Conservation (phyloP, 108 stramenopile genomes). For the Epithemia pelagica region DNA sequence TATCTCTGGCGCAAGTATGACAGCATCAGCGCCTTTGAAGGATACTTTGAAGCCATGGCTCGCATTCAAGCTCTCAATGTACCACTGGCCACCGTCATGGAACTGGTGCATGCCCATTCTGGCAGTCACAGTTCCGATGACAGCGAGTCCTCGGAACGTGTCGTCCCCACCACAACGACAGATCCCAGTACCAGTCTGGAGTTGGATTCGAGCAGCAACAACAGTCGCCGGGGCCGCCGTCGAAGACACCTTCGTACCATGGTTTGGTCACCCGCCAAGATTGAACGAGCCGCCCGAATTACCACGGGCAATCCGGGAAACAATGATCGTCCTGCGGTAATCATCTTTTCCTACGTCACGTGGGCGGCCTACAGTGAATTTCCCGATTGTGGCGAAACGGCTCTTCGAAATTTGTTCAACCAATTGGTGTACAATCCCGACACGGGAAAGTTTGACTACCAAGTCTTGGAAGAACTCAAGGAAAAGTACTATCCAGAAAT, state of each 20-base stretch:
- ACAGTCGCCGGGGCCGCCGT: background rate
- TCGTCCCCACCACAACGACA: background rate
- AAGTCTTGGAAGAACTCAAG: constrained; percentile 1
- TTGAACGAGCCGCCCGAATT: constrained; percentile 1
- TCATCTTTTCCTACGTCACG: constrained; percentile 10
- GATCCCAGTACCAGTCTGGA: background rate
- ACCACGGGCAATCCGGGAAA: background rate
- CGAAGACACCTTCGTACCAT: background rate
- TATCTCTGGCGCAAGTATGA: constrained; percentile 13
- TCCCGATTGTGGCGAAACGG: constrained; percentile 15
- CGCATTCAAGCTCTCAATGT: background rate
- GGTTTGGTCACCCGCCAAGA: background rate
- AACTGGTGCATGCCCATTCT: background rate
- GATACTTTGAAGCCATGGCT: constrained; percentile 1
- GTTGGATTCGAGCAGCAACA: background rate
- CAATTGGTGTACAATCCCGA: constrained; percentile 5
- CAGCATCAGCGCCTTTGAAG: background rate
- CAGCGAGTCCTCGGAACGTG: background rate
- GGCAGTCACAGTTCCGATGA: background rate
- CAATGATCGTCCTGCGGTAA: constrained; percentile 1
- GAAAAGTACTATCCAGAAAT: constrained; percentile 11
- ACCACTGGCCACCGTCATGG: background rate
- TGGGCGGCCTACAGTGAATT: constrained; percentile 16
- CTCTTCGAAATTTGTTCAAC: constrained; percentile 9
- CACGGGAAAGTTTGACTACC: constrained; percentile 3